Percentiles rank a stretch among this genome's conserved stretches.
Conservation (phyloP, 345 rosid genomes). For the Pugionium cornutum region DNA sequence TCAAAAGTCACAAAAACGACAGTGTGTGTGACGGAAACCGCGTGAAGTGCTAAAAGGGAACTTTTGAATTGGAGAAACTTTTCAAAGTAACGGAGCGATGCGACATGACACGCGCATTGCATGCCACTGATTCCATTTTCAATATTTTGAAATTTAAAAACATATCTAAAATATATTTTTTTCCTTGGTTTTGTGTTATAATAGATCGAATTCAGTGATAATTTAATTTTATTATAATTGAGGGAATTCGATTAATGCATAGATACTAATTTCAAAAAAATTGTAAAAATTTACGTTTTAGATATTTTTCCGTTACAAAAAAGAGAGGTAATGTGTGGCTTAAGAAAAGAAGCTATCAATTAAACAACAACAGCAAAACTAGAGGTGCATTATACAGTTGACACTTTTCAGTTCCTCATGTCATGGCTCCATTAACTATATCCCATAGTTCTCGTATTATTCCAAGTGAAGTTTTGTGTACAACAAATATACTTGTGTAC, state of each 20-base stretch:
- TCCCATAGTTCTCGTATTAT: neutral
- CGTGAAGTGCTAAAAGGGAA: slow-evolving; percentile 23
- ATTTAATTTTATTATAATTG: too few species aligned
- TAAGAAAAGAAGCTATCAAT: neutral
- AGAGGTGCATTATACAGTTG: slow-evolving; percentile 20
- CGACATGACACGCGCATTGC: slow-evolving; percentile 33
- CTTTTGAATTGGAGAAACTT: slow-evolving; percentile 1
- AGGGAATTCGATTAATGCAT: too few species aligned
- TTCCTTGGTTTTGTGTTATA: too few species aligned
- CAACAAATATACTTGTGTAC: neutral
- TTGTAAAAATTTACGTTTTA: too few species aligned
- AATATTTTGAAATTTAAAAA: too few species aligned
- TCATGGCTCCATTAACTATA: slow-evolving; percentile 14
- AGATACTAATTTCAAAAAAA: too few species aligned
- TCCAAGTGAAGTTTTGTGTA: neutral
- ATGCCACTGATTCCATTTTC: slow-evolving; percentile 18
- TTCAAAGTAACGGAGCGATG: slow-evolving; percentile 23
- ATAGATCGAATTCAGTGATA: too few species aligned
- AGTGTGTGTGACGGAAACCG: slow-evolving; percentile 28
- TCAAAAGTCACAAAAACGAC: slow-evolving; percentile 14
- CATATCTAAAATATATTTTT: neutral
- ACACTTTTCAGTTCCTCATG: slow-evolving; percentile 1
- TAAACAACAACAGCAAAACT: neutral
- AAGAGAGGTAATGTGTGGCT: neutral
- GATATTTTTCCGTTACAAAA: too few species aligned